Evolutionary conservation across 2,329 filamentous ascomycete genomes (phyloP).

Genomic region (Epicoccum nigrum): DNA sequence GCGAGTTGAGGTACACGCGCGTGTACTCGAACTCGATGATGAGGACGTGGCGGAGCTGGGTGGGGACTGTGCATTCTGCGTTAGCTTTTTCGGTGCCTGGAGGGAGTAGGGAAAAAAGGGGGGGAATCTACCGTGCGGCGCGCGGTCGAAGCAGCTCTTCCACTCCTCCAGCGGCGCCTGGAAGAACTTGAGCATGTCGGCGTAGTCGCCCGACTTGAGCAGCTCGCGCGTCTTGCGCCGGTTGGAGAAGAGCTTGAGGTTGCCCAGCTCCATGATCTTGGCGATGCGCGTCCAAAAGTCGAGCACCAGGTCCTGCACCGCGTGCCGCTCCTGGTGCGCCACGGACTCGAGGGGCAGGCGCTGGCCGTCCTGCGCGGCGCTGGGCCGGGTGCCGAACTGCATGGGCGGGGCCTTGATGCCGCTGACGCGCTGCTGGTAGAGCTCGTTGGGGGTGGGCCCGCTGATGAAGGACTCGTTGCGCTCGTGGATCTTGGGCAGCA

Average conservation of each 20-base stretch:
- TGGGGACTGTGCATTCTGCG: slow-evolving; percentile 54
- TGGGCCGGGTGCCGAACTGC: slow-evolving; percentile 42
- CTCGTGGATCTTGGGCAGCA: slow-evolving; percentile 68
- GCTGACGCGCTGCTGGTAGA: slow-evolving; percentile 45
- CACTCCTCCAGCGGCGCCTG: slow-evolving; percentile 79
- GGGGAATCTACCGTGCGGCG: slow-evolving; percentile 54
- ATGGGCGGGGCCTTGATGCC: slow-evolving; percentile 44
- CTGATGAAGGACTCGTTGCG: slow-evolving; percentile 34
- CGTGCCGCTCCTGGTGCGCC: slow-evolving; percentile 45
- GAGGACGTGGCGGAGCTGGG: slow-evolving; percentile 73
- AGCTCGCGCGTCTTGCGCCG: slow-evolving; percentile 86
- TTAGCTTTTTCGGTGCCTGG: background rate
- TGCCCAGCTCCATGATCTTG: slow-evolving; percentile 88
- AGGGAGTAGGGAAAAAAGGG: too few relatives aligned
- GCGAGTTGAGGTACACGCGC: slow-evolving; percentile 90
- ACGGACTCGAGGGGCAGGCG: slow-evolving; percentile 45
- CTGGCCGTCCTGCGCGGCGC: slow-evolving; percentile 34
- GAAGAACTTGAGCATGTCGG: slow-evolving; percentile 79
- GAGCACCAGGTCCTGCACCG: slow-evolving; percentile 62
- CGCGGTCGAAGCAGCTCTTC: slow-evolving; percentile 81
- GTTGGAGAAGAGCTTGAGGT: slow-evolving; percentile 85
- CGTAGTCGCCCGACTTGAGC: slow-evolving; percentile 85
- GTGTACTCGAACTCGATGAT: slow-evolving; percentile 96
- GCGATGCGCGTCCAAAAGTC: slow-evolving; percentile 96
- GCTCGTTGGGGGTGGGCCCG: slow-evolving; percentile 39